These are phyloP conservation scores for Thielaviopsis cerberus DNA, from an alignment of 2,329 filamentous ascomycete species.

Conservation along the genomic window DNA sequence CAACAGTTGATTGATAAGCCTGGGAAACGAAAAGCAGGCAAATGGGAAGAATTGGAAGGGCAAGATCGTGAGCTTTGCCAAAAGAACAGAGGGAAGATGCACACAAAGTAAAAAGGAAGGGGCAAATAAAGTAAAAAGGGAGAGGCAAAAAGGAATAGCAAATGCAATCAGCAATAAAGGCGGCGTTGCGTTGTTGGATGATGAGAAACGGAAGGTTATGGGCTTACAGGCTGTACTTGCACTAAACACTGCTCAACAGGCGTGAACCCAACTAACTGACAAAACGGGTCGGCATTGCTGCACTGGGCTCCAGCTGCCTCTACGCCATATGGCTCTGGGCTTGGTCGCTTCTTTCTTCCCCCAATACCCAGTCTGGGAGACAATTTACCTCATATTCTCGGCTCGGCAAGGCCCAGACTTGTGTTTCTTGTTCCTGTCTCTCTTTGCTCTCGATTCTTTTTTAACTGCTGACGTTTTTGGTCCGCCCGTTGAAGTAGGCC, in stretches of 20 bases:
- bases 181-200: neutral
- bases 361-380: too few relatives aligned
- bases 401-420: neutral
- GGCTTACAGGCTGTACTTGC: too few relatives aligned
- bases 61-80: too few relatives aligned
- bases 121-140: neutral
- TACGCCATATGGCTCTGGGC: too few relatives aligned
- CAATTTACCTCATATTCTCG: too few relatives aligned
- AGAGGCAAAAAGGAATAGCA: neutral
- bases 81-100: neutral
- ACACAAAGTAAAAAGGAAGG: neutral
- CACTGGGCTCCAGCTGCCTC: too few relatives aligned
- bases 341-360: neutral
- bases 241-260: too few relatives aligned
- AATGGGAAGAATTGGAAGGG: too few relatives aligned
- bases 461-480: neutral
- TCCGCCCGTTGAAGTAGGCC: neutral
- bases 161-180: neutral
- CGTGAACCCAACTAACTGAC: too few relatives aligned
- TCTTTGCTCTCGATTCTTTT: neutral
- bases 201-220: too few relatives aligned
- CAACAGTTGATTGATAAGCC: neutral
- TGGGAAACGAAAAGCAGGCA: too few relatives aligned
- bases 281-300: too few relatives aligned
- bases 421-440: neutral